These are phyloP conservation scores for Entomortierella parvispora DNA, from an alignment of 192 early-diverging fungal species.

Conservation along the genomic window DNA sequence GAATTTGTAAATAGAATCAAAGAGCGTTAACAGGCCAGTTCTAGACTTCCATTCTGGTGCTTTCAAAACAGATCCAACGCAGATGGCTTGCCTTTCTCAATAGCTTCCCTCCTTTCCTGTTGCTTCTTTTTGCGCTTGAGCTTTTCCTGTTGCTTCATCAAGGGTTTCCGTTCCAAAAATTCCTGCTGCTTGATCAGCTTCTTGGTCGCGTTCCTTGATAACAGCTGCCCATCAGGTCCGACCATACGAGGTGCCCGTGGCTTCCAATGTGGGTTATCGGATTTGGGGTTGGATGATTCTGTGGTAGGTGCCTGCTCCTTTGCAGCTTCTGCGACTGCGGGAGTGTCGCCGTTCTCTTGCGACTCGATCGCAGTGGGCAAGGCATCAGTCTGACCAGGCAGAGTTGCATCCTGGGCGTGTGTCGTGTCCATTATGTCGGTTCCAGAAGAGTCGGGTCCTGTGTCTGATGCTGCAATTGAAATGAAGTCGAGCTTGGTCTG, in stretches of 20 bases:
- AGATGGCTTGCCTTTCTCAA: conserved; percentile 52
- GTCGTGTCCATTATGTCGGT: no score
- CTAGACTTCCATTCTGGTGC: no score
- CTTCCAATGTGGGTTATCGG: conserved; percentile 44
- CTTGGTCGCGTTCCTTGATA: conserved; percentile 83
- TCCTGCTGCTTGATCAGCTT: conserved; percentile 70
- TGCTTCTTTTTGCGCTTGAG: conserved; percentile 60
- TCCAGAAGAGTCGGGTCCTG: no score
- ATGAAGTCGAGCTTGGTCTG: no score
- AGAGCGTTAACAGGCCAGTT: no score
- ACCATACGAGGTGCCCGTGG: conserved; percentile 40
- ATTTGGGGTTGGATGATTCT: background rate
- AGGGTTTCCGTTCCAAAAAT: conserved; percentile 58
- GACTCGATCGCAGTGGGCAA: no score
- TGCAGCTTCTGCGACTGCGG: background rate
- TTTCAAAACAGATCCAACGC: no score
- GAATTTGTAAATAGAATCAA: no score
- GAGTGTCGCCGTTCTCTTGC: background rate
- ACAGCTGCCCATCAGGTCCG: conserved; percentile 39
- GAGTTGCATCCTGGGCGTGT: no score
- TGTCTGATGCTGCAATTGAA: no score
- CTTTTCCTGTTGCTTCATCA: conserved; percentile 57
- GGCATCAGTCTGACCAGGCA: no score
- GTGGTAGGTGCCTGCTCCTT: background rate
- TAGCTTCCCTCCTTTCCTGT: conserved; percentile 59